A percentile compares a stretch with the other conserved stretches of the same genome.
Evolutionary conservation across 352 stramenopile genomes (phyloP).

Genomic region (Phytophthora agathidicida): DNA sequence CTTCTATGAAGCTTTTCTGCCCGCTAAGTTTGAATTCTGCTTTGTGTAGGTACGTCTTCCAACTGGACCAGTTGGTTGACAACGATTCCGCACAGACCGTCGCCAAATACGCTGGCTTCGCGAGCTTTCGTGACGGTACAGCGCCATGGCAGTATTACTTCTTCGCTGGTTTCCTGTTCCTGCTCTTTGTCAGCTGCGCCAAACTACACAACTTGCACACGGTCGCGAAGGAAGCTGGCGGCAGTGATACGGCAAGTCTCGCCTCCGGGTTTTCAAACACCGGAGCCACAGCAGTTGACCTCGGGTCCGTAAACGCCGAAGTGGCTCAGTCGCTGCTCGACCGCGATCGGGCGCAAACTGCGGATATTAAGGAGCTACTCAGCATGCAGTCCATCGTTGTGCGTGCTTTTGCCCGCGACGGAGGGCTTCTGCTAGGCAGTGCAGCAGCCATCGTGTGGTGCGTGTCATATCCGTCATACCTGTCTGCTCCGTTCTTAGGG

Average conservation of each 20-base stretch:
- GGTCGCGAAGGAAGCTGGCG: conserved; percentile 14
- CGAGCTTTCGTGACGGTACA: conserved; percentile 48
- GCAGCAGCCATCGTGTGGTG: conserved; percentile 75
- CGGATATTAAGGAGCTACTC: conserved; percentile 59
- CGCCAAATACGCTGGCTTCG: conserved; percentile 65
- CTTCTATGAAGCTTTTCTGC: too few relatives aligned
- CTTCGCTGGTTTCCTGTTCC: conserved; percentile 56
- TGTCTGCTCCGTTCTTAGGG: conserved; percentile 63
- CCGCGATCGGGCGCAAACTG: conserved; percentile 23
- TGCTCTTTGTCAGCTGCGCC: conserved; percentile 65
- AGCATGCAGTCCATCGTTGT: conserved; percentile 68
- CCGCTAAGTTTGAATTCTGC: too few relatives aligned
- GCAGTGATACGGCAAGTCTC: conserved; percentile 10
- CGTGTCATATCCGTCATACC: conserved; percentile 86
- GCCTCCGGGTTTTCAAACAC: conserved; percentile 19
- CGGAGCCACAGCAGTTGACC: conserved; percentile 22
- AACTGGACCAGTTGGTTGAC: conserved; percentile 47
- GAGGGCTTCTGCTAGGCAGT: conserved; percentile 69
- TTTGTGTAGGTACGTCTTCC: conserved; percentile 63
- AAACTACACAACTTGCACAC: conserved; percentile 76
- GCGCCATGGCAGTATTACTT: conserved; percentile 75
- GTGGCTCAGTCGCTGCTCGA: conserved; percentile 38
- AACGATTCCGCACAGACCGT: conserved; percentile 38
- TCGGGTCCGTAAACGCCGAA: conserved; percentile 34
- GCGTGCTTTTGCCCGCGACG: conserved; percentile 71